Conservation (phyloP, 768 basidiomycete species). For the Hypsizygus marmoreus region DNA sequence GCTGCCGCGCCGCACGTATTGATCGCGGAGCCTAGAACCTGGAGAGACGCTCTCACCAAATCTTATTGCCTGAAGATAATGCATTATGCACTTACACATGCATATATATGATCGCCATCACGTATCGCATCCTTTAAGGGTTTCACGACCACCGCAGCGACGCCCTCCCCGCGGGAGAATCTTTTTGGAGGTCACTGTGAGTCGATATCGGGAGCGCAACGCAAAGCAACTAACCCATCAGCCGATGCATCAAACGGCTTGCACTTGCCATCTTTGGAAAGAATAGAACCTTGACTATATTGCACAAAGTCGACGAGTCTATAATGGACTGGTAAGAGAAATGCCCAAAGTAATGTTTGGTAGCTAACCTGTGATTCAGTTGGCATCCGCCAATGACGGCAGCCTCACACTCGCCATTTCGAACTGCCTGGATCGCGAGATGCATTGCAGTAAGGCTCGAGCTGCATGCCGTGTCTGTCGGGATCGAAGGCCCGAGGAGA, state of each 20-base stretch:
- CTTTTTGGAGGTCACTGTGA: conserved; percentile 19
- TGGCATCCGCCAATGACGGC: conserved; percentile 50
- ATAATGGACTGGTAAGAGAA: conserved; percentile 3
- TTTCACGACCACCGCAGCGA: conserved; percentile 40
- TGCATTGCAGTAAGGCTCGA: conserved; percentile 49
- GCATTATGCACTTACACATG: conserved; percentile 28
- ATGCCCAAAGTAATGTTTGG: not conserved
- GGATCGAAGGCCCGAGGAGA: conserved; percentile 47
- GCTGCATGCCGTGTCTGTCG: conserved; percentile 52
- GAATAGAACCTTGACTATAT: conserved; percentile 38
- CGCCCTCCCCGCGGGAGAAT: conserved; percentile 41
- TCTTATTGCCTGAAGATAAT: not conserved
- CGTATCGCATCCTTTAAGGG: conserved; percentile 36
- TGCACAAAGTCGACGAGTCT: conserved; percentile 36
- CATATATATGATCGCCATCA: conserved; percentile 43
- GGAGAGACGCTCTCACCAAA: conserved; percentile 5
- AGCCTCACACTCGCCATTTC: conserved; percentile 45
- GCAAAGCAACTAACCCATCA: conserved; percentile 36
- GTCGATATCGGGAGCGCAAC: not conserved
- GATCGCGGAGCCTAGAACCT: conserved; percentile 43
- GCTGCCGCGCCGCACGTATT: conserved; percentile 37
- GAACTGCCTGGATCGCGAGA: conserved; percentile 46
- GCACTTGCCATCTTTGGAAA: conserved; percentile 42
- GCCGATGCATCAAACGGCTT: conserved; percentile 47
- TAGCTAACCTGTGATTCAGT: conserved; percentile 38